These are phyloP conservation scores for Papiliotrema laurentii DNA, from an alignment of 1,284 basidiomycete species.

Conservation along the genomic window DNA sequence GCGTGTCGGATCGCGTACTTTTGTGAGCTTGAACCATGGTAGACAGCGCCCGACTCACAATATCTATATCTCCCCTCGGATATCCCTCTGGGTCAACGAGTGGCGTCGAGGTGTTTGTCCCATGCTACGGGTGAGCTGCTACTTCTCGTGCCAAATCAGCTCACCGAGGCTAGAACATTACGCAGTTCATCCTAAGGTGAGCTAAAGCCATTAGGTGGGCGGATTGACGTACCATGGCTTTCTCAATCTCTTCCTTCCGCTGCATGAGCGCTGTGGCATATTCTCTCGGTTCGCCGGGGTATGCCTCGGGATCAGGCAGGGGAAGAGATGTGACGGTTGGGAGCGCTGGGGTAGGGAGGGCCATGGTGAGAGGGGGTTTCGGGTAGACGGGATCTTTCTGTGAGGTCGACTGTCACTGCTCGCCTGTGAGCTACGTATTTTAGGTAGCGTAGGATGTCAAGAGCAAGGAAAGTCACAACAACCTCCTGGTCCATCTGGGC, in stretches of 20 bases:
- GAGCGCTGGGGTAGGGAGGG: constrained; percentile 23
- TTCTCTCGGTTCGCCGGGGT: constrained; percentile 39
- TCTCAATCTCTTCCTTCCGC: constrained; percentile 44
- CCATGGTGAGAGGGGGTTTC: constrained; percentile 5
- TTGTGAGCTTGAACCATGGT: not conserved
- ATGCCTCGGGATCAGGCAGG: constrained; percentile 39
- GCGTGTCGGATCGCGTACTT: constrained; percentile 70
- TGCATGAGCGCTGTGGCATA: constrained; percentile 44
- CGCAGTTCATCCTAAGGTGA: constrained; percentile 28
- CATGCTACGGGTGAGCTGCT: constrained; percentile 25
- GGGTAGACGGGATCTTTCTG: not conserved
- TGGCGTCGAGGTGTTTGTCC: constrained; percentile 51
- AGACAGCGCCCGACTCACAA: constrained; percentile 45
- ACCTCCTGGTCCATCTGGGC: no score
- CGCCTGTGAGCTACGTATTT: not conserved
- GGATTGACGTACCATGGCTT: constrained; percentile 34
- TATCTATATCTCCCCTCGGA: constrained; percentile 67
- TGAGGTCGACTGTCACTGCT: not conserved
- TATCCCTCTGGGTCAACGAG: constrained; percentile 80
- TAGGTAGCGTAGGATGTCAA: no score
- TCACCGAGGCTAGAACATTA: constrained; percentile 30
- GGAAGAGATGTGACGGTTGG: constrained; percentile 21
- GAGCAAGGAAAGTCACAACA: no score
- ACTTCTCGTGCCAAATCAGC: not conserved
- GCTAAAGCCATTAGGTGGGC: constrained; percentile 1